Percentiles rank a stretch among this genome's conserved stretches.
Conservation (phyloP, 805 yeast species). For the Teunomyces aglyptinius region DNA sequence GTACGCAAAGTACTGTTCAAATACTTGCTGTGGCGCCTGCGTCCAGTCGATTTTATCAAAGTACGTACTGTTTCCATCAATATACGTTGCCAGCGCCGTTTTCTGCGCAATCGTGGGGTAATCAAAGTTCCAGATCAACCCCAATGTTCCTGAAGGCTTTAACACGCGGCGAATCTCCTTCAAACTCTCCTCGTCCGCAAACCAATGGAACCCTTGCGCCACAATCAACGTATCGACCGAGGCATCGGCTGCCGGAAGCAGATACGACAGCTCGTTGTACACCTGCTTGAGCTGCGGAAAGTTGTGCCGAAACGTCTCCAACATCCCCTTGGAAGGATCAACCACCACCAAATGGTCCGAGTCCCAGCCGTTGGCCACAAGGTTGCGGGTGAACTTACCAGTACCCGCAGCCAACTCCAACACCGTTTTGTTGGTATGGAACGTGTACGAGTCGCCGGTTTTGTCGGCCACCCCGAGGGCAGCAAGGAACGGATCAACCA, state of each 20-base stretch:
- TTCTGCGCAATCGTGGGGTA: conserved; percentile 9
- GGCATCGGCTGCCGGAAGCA: conserved; percentile 44
- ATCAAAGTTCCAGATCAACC: conserved; percentile 62
- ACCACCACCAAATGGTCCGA: conserved; percentile 39
- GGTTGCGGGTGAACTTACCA: conserved; percentile 55
- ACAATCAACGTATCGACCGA: conserved; percentile 49
- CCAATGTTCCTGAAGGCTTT: conserved; percentile 47
- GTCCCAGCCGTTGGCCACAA: conserved; percentile 39
- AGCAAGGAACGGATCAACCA: conserved; percentile 44
- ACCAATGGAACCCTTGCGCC: conserved; percentile 71
- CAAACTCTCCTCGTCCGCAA: conserved; percentile 48
- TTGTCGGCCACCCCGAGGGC: conserved; percentile 29
- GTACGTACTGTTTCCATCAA: conserved; percentile 8
- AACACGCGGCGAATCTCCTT: conserved; percentile 52
- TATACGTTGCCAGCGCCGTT: neutral
- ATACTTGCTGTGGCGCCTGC: conserved; percentile 4
- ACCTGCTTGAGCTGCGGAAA: conserved; percentile 42
- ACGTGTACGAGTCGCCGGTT: conserved; percentile 8
- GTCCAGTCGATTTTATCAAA: conserved; percentile 5
- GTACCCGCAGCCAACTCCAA: conserved; percentile 63
- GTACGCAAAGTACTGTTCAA: conserved; percentile 16
- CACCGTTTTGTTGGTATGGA: conserved; percentile 23
- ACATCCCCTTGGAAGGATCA: conserved; percentile 62
- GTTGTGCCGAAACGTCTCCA: conserved; percentile 42
- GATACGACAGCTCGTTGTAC: conserved; percentile 42